Evolutionary conservation across 2,329 filamentous ascomycete species (phyloP).

Genomic region (Cyanodermella asteris): DNA sequence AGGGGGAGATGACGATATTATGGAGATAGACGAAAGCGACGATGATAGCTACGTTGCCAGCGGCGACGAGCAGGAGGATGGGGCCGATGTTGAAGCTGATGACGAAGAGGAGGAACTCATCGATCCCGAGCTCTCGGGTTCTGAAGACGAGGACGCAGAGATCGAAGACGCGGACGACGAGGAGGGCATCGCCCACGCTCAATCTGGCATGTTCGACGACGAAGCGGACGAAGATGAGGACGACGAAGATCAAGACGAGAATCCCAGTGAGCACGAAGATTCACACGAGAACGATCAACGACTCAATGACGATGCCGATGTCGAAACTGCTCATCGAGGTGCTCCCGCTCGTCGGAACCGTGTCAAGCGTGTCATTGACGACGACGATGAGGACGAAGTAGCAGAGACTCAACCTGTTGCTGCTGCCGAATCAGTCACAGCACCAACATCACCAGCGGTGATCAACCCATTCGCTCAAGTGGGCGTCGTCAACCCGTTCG

Average conservation of each 20-base stretch:
- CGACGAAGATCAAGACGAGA: constrained; percentile 18
- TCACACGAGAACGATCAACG: constrained; percentile 9
- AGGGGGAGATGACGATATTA: constrained; percentile 21
- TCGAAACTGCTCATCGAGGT: constrained; percentile 20
- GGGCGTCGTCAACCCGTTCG: too few species aligned
- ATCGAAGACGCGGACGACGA: constrained; percentile 11
- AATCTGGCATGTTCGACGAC: constrained; percentile 4
- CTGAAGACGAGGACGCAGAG: constrained; percentile 20
- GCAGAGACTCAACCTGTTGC: constrained; percentile 6
- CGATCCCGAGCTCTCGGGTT: constrained; percentile 23
- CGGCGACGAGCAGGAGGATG: constrained; percentile 28
- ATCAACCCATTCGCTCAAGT: constrained; percentile 1
- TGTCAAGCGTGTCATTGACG: constrained; percentile 38
- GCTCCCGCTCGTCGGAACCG: constrained; percentile 30
- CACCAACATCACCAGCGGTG: constrained; percentile 13
- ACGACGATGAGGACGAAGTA: constrained; percentile 34
- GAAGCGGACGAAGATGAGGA: constrained; percentile 18
- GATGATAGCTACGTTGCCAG: constrained; percentile 17
- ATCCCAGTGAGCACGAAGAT: constrained; percentile 19
- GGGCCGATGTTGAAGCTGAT: constrained; percentile 6
- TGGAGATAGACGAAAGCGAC: constrained; percentile 27
- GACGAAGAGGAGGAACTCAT: constrained; percentile 5
- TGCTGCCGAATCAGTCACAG: constrained; percentile 4
- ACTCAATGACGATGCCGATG: constrained; percentile 18
- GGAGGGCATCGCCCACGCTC: constrained; percentile 3